Percentiles rank a stretch among this genome's conserved stretches.
phyloP scores from a whole-genome alignment of 441 rosid genomes.

The Populus trichocarpa region DNA sequence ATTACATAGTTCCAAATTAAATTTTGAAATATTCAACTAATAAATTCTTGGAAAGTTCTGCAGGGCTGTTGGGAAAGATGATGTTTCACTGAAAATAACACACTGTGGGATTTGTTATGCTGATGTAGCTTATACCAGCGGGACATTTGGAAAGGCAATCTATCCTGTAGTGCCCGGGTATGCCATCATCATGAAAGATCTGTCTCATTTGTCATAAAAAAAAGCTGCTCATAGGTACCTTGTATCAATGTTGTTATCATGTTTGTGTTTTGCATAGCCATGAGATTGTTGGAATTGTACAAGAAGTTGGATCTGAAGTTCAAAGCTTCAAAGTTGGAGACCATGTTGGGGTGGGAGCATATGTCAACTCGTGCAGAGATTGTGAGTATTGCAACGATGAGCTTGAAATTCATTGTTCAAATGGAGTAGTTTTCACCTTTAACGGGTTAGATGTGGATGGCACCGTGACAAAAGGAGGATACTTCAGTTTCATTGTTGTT shows the following conservation, averaged over 20 bases:
- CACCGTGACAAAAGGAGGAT: neutral
- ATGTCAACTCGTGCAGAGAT: neutral
- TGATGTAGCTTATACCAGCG: neutral
- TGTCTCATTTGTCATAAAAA: neutral
- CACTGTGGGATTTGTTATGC: neutral
- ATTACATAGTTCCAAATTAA: too few species aligned
- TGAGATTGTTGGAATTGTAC: neutral
- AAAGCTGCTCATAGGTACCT: too few species aligned
- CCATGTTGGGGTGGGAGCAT: neutral
- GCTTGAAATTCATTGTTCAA: neutral
- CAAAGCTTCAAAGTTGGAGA: neutral
- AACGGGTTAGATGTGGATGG: neutral
- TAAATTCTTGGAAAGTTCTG: too few species aligned
- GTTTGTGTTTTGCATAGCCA: neutral
- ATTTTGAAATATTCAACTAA: too few species aligned
- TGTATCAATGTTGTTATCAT: neutral
- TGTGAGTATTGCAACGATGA: slow-evolving; percentile 1
- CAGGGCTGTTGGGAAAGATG: neutral
- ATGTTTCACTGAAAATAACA: neutral
- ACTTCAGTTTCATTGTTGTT: neutral
- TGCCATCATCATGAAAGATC: neutral
- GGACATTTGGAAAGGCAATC: neutral
- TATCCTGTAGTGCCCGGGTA: neutral
- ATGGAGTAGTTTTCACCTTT: neutral
- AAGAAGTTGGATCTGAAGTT: neutral